A percentile compares a stretch with the other conserved stretches of the same genome.
Conservation (phyloP, 495 filamentous ascomycete species). For the Diplogelasinospora grovesii region DNA sequence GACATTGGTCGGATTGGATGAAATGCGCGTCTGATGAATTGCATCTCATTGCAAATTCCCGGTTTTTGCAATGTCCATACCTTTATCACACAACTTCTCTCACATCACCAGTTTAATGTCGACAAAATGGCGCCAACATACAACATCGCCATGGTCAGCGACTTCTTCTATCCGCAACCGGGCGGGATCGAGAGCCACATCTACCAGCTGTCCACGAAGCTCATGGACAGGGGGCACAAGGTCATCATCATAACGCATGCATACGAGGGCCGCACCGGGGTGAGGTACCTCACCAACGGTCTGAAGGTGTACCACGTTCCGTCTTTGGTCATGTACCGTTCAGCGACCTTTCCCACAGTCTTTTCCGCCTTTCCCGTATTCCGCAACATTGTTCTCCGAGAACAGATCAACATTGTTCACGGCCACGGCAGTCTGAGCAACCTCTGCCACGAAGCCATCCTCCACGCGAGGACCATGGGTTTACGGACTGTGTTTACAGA, state of each 20-base stretch:
- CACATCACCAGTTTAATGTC: no score
- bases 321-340: conserved; percentile 90
- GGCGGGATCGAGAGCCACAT: conserved; percentile 97
- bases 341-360: conserved; percentile 91
- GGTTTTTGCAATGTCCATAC: no score
- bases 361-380: conserved; percentile 98
- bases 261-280: conserved; percentile 83
- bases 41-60: no score
- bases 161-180: conserved; percentile 98
- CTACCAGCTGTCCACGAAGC: conserved; percentile 91
- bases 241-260: conserved; percentile 96
- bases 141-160: conserved; percentile 83
- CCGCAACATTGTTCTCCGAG: conserved; percentile 87
- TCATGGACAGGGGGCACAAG: conserved; percentile 95
- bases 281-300: conserved; percentile 96
- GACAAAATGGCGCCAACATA: conserved; percentile 56
- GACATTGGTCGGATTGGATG: no score
- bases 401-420: conserved; percentile 94
- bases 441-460: conserved; percentile 88
- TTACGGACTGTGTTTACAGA: conserved; percentile 93
- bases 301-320: conserved; percentile 98
- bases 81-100: no score
- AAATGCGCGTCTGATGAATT: no score
- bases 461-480: conserved; percentile 95
- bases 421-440: conserved; percentile 89